Evolutionary conservation across 140 eudicot species (phyloP), one percentile per base, ranked within the genome.

Genomic region (Anethum foeniculum): DNA sequence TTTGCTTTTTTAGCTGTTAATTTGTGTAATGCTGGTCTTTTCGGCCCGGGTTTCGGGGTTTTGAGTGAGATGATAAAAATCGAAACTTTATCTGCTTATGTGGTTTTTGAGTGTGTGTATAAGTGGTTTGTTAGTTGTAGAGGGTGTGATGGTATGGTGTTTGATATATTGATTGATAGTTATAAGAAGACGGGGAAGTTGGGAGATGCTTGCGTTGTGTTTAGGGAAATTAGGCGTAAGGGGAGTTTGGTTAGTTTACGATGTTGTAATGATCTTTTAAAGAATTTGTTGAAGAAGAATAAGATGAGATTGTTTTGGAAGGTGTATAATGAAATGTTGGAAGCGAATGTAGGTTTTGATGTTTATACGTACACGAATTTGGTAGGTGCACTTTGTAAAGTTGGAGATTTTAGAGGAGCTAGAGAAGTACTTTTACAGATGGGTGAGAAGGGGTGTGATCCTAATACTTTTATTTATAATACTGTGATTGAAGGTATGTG

Each of bases 221-320:
- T 88, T 30, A 81, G 79, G 15, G 79, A 74, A 54, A 47, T 16
- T 11, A 77, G 79, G 36, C 48, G 41, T 81, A 43, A 3, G 23
- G 68, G 16, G 16, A 58, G 68, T 30, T 71, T 83, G 28, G 86
- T 85, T 47, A 86, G 86, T 83, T 62, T 60, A 47, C 32, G 76
- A 38, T 88, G 91, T 71, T 81, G 86, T 76, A 88, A 86, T 43
- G 78, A 89, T 16, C 84, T 88, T 80, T 75, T 86, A 86, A 79
- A 81, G 46, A 89, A 88, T 81, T 82, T 88, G 62, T 86, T 88
- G 72, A 85, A 80, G 75, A 62, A 52, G 77, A 74, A 84, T 64
- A 84, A 78, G 83, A 79, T 84, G 86, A 86, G 78, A 23, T 82
- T 88, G 88, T 84, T 86, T 82, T 83, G 85, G 85, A 85, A 78